Evolutionary conservation across 768 basidiomycete species (phyloP).

Genomic region (Coprinellus micaceus): DNA sequence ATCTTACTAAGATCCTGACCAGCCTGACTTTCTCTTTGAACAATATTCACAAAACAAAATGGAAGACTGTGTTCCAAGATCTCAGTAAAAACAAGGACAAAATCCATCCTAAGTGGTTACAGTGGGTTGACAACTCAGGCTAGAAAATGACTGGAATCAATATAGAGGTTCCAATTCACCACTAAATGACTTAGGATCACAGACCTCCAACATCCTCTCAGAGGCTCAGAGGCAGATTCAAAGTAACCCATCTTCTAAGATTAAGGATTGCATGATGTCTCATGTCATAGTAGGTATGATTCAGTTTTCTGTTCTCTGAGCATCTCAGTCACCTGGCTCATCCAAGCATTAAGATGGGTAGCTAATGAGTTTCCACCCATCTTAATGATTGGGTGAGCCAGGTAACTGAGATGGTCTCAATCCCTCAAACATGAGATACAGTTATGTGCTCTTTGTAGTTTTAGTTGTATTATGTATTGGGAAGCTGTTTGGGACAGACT

Average conservation of each 20-base stretch:
- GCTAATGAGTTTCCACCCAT: too few species aligned
- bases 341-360: too few species aligned
- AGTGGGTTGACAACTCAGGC: neutral
- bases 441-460: too few species aligned
- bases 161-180: conserved; percentile 1
- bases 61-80: neutral
- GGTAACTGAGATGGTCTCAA: too few species aligned
- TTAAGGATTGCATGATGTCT: conserved; percentile 14
- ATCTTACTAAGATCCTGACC: neutral
- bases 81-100: neutral
- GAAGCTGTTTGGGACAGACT: too few species aligned
- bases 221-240: conserved; percentile 17
- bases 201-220: conserved; percentile 15
- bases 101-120: neutral
- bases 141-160: neutral
- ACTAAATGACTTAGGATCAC: neutral
- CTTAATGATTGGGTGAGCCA: too few species aligned
- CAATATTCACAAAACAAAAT: neutral
- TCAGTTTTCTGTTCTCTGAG: too few species aligned
- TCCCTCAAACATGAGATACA: too few species aligned
- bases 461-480: too few species aligned
- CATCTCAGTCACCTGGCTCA: too few species aligned
- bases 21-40: neutral
- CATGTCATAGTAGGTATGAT: conserved; percentile 22
- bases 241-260: conserved; percentile 11